Percentiles rank a stretch among this genome's conserved stretches.
Conservation (phyloP, 73 alveolate genomes). For the Paramecium octaurelia region DNA sequence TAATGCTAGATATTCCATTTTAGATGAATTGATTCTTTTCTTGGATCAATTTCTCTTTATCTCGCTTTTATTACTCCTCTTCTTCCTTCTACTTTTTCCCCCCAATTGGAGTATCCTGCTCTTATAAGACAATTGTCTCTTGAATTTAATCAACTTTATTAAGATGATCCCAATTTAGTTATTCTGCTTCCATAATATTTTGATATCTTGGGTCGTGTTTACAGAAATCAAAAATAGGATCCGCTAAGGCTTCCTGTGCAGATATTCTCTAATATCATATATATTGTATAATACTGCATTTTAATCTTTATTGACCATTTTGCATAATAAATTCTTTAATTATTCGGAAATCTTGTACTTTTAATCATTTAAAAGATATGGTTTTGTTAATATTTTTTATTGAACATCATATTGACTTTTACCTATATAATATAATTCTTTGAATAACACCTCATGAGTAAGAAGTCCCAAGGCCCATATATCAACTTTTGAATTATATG, state of each 20-base stretch:
- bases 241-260: not conserved
- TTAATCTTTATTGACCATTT: not conserved
- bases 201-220: not conserved
- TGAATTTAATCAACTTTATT: not conserved
- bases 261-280: not conserved
- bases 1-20: not conserved
- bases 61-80: not conserved
- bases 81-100: not conserved
- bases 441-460: conserved; percentile 47
- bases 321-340: not conserved
- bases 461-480: conserved; percentile 54
- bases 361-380: not conserved
- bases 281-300: not conserved
- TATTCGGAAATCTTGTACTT: not conserved
- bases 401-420: conserved; percentile 46
- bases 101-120: not conserved
- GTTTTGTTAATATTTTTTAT: conserved; percentile 35
- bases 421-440: conserved; percentile 50
- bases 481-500: conserved; percentile 46
- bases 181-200: not conserved
- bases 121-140: not conserved
- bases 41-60: not conserved
- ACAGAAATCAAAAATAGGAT: not conserved
- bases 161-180: not conserved
- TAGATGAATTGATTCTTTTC: not conserved